Percentiles rank a stretch among this genome's conserved stretches.
Conservation (phyloP, 148 eudicot species). For the Amaranthus cruentus region DNA sequence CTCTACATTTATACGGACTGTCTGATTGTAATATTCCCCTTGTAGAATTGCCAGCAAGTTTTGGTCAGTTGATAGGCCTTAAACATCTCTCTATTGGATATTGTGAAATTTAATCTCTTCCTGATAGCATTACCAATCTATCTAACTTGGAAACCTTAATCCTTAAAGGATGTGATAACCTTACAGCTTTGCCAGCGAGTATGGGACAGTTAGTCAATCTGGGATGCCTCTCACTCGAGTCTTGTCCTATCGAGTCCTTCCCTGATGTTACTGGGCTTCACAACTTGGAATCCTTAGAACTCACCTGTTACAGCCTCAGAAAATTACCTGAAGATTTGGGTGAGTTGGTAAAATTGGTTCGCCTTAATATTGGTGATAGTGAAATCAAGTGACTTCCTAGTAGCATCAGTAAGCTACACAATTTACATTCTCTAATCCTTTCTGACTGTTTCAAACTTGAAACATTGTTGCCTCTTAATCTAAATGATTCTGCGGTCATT, state of each 20-base stretch:
- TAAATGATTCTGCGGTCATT: neutral
- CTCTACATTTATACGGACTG: no score
- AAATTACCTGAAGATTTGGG: conserved; percentile 1
- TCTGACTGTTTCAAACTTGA: neutral
- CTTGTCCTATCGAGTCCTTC: neutral
- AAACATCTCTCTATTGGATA: no score
- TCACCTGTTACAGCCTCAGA: neutral
- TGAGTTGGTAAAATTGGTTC: neutral
- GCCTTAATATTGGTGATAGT: neutral
- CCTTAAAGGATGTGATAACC: neutral
- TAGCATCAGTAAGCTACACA: neutral
- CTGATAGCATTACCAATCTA: neutral
- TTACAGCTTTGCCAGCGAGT: neutral
- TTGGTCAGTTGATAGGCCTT: no score
- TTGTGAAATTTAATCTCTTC: no score
- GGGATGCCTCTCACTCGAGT: neutral
- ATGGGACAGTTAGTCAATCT: neutral
- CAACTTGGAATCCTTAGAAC: neutral
- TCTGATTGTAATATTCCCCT: no score
- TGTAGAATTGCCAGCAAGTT: no score
- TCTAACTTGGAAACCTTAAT: neutral
- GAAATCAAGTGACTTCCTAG: neutral
- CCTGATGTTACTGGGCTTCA: neutral
- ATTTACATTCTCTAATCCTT: neutral
- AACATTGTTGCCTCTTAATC: neutral